Conservation (phyloP, 2,329 filamentous ascomycete species). For the Apiospora saccharicola region DNA sequence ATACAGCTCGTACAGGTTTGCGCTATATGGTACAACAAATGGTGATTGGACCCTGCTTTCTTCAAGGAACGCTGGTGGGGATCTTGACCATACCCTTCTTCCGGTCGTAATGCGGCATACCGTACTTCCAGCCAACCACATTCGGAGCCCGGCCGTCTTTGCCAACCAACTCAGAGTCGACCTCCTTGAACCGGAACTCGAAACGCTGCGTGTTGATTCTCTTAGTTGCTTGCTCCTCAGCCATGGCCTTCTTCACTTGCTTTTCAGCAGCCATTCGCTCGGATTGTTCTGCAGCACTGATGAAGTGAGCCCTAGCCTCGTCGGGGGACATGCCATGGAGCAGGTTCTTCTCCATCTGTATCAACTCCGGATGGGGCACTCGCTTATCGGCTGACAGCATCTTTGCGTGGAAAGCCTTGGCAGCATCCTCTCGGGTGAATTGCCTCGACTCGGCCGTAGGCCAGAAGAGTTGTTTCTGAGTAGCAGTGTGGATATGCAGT, state of each 20-base stretch:
- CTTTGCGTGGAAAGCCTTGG: constrained; percentile 66
- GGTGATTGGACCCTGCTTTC: neutral
- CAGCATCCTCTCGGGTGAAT: constrained; percentile 71
- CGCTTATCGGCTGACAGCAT: constrained; percentile 68
- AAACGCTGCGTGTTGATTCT: constrained; percentile 60
- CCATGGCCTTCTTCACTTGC: constrained; percentile 43
- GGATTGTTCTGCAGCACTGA: constrained; percentile 46
- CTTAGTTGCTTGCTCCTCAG: constrained; percentile 48
- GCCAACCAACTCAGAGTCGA: constrained; percentile 65
- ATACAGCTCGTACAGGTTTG: constrained; percentile 24
- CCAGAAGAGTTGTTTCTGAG: constrained; percentile 70
- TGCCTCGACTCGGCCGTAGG: constrained; percentile 68
- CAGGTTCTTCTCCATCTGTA: constrained; percentile 60
- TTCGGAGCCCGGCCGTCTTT: constrained; percentile 57
- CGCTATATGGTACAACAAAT: constrained; percentile 32
- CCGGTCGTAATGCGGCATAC: constrained; percentile 68
- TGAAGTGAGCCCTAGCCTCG: constrained; percentile 51
- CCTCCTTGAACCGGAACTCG: constrained; percentile 69
- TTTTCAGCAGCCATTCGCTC: constrained; percentile 52
- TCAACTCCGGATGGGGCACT: constrained; percentile 68
- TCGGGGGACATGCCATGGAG: constrained; percentile 44
- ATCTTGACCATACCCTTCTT: constrained; percentile 72
- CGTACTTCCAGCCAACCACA: constrained; percentile 69
- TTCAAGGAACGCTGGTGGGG: constrained; percentile 66
- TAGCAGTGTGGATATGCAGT: constrained; percentile 67